Evolutionary conservation across 805 yeast genomes (phyloP).

Genomic region (Kuraishia cidri): DNA sequence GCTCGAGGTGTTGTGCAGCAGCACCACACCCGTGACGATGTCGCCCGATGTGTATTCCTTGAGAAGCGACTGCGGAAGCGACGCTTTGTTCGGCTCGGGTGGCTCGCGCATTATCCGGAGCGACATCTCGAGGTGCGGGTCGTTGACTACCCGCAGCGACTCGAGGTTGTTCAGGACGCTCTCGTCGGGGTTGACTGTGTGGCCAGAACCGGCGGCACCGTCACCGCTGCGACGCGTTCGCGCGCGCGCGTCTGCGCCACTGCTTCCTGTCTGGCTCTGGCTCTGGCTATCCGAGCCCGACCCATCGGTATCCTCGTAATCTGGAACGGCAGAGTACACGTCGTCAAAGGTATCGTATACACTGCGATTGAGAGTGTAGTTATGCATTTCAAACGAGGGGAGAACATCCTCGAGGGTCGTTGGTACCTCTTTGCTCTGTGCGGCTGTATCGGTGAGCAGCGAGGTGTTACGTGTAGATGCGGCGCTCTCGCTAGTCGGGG

Average conservation of each 20-base stretch:
- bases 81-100: constrained; percentile 16
- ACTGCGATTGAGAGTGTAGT: constrained; percentile 20
- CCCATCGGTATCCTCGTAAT: constrained; percentile 6
- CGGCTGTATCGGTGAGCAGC: neutral
- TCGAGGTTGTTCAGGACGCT: constrained; percentile 17
- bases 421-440: neutral
- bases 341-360: constrained; percentile 7
- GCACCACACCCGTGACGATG: constrained; percentile 46
- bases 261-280: neutral
- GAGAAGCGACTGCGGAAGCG: constrained; percentile 22
- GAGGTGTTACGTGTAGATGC: too few species aligned
- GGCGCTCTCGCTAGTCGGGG: too few species aligned
- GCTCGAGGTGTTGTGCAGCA: constrained; percentile 29
- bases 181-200: neutral
- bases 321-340: constrained; percentile 6
- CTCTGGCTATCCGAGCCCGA: neutral
- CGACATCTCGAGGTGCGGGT: constrained; percentile 15
- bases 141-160: constrained; percentile 11
- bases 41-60: constrained; percentile 65
- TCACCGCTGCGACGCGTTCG: neutral
- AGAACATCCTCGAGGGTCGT: constrained; percentile 38
- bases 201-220: neutral
- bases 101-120: constrained; percentile 29
- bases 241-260: neutral
- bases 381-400: constrained; percentile 66